Evolutionary conservation across 306 rosid species (phyloP), one percentile per base, ranked within the genome.

Genomic region (Amphicarpaea edgeworthii): DNA sequence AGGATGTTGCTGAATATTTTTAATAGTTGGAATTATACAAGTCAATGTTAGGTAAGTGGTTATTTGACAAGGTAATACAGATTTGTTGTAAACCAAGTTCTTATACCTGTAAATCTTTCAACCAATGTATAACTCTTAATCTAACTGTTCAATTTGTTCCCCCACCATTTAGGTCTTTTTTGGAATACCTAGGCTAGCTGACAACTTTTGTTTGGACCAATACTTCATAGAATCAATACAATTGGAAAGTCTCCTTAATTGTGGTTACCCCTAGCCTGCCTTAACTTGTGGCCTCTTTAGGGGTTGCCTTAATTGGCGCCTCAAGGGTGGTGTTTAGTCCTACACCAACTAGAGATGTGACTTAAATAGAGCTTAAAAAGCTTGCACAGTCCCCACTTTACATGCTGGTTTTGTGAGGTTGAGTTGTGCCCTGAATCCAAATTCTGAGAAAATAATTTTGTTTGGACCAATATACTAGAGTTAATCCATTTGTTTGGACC

Each of bases 91-190:
- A 58, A 77, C 11, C 38, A 50, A 66, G 37, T 46, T 61, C 38
- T 30, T 54, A 34, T 40, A 9, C 34, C 58, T 0, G 43, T 66
- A 54, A 54, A 75, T 61, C 50, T 23, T 77, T 55, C 34, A 66
- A 66, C 46, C 17, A 53, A 68, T 54, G 54, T 49, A 53, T 55
- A 19, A 34, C 37, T 28, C 32, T 24, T n/a, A 54, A 67, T 66
- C 46, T 41, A 53, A 40, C 34, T 41, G 38, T 11, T 45, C 61
- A n/a, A 19, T 58, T 28, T 14, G 3, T 12, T 32, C 34, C 45
- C 14, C 45, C 55, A 50, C 26, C 47, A 53, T 77, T 67, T 28
- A 54, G 63, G 66, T 42, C 20, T 51, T 76, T n/a, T 54, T 38
- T 10, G 30, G 55, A 65, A 38, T 1, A 2, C 2, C 32, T n/a